Percentiles rank a stretch among this genome's conserved stretches.
Conservation (phyloP, 106 monocot genomes). For the Chionographis japonica region DNA sequence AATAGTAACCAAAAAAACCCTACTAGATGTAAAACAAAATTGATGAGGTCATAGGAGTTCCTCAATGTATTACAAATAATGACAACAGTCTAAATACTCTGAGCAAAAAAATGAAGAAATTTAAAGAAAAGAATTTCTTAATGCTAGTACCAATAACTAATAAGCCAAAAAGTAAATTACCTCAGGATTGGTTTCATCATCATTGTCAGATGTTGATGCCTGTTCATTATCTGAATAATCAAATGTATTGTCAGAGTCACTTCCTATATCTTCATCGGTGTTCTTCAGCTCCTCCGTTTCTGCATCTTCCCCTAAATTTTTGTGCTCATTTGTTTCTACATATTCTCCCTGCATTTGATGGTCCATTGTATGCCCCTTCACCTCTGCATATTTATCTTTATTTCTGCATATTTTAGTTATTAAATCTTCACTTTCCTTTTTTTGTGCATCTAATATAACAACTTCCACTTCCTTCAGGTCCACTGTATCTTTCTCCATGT, state of each 20-base stretch:
- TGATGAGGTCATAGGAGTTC: too few species aligned
- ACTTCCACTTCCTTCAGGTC: constrained; percentile 5
- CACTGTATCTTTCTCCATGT: neutral
- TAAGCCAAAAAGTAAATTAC: constrained; percentile 13
- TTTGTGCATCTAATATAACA: neutral
- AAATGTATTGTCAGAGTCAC: constrained; percentile 32
- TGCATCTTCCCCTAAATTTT: constrained; percentile 1
- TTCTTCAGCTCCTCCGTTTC: constrained; percentile 16
- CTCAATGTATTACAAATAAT: too few species aligned
- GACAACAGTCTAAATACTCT: neutral
- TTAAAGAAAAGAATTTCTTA: too few species aligned
- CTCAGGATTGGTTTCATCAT: constrained; percentile 38
- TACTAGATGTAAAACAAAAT: too few species aligned
- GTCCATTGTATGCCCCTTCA: constrained; percentile 5
- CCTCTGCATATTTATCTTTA: constrained; percentile 2
- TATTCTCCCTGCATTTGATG: constrained; percentile 5
- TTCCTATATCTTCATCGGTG: constrained; percentile 31
- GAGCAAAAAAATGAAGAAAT: neutral
- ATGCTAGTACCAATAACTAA: too few species aligned
- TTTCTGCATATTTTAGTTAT: constrained; percentile 1
- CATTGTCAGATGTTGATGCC: constrained; percentile 14
- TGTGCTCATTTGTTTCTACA: neutral
- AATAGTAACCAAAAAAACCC: too few species aligned
- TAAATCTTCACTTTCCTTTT: neutral
- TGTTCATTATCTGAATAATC: constrained; percentile 38